Conservation (phyloP, 148 eudicot genomes). For the Suaeda aralocaspica region DNA sequence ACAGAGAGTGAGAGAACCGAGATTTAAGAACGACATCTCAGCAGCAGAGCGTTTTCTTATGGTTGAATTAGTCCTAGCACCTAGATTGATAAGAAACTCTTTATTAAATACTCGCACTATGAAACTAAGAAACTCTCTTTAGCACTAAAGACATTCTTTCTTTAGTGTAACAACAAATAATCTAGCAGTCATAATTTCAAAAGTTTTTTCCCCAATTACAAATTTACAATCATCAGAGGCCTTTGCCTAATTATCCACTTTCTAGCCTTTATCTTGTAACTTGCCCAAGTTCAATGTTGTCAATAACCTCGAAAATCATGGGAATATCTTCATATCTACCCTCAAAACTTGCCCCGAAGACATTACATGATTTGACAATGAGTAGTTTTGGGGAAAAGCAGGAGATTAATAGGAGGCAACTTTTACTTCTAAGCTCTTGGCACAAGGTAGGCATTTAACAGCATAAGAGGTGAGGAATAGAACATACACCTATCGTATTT, state of each 20-base stretch:
- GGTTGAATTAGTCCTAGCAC: conserved; percentile 7
- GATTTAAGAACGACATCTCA: not conserved
- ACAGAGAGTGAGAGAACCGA: not conserved
- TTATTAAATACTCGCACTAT: too few relatives aligned
- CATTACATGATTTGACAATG: not conserved
- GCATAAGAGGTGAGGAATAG: too few relatives aligned
- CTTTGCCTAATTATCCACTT: not conserved
- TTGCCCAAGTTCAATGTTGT: not conserved
- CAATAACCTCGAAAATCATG: not conserved
- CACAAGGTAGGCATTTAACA: too few relatives aligned
- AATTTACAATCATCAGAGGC: not conserved
- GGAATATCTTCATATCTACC: not conserved
- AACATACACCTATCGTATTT: too few relatives aligned
- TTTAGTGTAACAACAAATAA: not conserved
- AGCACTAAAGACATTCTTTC: not conserved
- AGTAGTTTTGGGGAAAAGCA: not conserved
- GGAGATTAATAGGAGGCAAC: not conserved
- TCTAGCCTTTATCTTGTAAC: not conserved
- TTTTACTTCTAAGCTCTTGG: not conserved
- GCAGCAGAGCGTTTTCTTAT: not conserved
- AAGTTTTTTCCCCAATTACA: not conserved
- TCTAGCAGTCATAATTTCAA: not conserved
- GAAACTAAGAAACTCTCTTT: too few relatives aligned
- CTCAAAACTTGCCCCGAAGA: not conserved
- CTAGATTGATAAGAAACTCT: too few relatives aligned